Conservation (phyloP, 1,284 basidiomycete species). For the Melampsora americana region DNA sequence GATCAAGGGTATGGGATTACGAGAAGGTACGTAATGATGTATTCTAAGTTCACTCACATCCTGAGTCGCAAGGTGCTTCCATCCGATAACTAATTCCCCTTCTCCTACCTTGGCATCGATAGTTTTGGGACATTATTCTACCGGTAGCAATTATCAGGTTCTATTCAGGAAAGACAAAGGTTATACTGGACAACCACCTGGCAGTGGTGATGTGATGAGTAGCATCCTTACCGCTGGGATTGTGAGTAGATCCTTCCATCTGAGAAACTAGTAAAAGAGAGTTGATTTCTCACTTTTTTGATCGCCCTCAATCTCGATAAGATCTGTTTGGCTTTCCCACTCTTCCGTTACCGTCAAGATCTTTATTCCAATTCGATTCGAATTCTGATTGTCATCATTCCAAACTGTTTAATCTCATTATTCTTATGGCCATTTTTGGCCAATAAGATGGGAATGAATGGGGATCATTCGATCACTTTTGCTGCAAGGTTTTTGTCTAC, state of each 20-base stretch:
- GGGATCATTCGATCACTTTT: constrained; percentile 31
- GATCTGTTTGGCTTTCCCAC: constrained; percentile 22
- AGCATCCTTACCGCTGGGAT: constrained; percentile 33
- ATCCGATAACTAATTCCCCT: too few species aligned
- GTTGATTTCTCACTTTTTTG: too few species aligned
- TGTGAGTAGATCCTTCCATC: constrained; percentile 2
- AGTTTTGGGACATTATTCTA: constrained; percentile 39
- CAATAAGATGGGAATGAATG: constrained; percentile 28
- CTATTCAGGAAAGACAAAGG: constrained; percentile 20
- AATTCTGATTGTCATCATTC: constrained; percentile 5
- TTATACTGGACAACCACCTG: constrained; percentile 14
- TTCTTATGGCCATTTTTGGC: constrained; percentile 40
- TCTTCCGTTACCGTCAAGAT: constrained; percentile 38
- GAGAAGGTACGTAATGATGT: background rate
- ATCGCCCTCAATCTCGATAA: too few species aligned
- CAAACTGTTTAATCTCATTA: constrained; percentile 24
- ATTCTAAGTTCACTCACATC: too few species aligned
- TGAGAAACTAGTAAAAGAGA: too few species aligned
- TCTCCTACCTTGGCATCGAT: too few species aligned
- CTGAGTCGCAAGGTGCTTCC: too few species aligned
- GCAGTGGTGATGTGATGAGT: constrained; percentile 31
- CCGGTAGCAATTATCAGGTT: constrained; percentile 19
- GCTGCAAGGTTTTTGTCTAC: constrained; percentile 41
- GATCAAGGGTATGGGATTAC: constrained; percentile 26
- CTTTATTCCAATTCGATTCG: constrained; percentile 37